A percentile compares a stretch with the other conserved stretches of the same genome.
Conservation (phyloP, 352 stramenopile genomes). For the Phytophthora ramorum region DNA sequence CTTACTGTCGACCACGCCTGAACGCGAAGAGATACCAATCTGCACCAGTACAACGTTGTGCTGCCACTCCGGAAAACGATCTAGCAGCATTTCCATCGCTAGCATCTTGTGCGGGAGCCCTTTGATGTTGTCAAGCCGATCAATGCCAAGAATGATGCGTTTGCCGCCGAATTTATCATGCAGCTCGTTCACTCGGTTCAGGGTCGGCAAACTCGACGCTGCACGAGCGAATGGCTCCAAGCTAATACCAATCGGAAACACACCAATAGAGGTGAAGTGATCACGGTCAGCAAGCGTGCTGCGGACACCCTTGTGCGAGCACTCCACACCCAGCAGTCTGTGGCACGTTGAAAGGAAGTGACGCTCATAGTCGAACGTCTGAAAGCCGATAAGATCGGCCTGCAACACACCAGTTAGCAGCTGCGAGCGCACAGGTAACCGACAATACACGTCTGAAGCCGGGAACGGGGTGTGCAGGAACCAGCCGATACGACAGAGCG, state of each 20-base stretch:
- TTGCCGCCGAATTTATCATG: conserved; percentile 83
- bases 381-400: conserved; percentile 86
- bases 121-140: conserved; percentile 91
- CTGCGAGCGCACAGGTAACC: conserved; percentile 80
- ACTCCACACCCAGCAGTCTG: conserved; percentile 74
- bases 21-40: conserved; percentile 94
- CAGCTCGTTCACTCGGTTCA: conserved; percentile 74
- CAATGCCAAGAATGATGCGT: conserved; percentile 85
- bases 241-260: conserved; percentile 90
- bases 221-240: conserved; percentile 81
- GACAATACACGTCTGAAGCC: conserved; percentile 86
- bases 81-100: conserved; percentile 88
- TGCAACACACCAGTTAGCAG: conserved; percentile 82
- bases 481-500: conserved; percentile 81
- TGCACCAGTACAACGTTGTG: conserved; percentile 96
- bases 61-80: conserved; percentile 90
- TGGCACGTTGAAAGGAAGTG: conserved; percentile 89
- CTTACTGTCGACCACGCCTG: conserved; percentile 49
- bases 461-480: conserved; percentile 92
- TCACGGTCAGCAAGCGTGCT: conserved; percentile 74
- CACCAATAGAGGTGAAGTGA: conserved; percentile 88
- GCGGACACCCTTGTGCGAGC: conserved; percentile 78
- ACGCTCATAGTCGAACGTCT: conserved; percentile 92
- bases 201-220: conserved; percentile 57
- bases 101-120: conserved; percentile 91